Conservation (phyloP, 306 rosid species). For the Cucumis melo region DNA sequence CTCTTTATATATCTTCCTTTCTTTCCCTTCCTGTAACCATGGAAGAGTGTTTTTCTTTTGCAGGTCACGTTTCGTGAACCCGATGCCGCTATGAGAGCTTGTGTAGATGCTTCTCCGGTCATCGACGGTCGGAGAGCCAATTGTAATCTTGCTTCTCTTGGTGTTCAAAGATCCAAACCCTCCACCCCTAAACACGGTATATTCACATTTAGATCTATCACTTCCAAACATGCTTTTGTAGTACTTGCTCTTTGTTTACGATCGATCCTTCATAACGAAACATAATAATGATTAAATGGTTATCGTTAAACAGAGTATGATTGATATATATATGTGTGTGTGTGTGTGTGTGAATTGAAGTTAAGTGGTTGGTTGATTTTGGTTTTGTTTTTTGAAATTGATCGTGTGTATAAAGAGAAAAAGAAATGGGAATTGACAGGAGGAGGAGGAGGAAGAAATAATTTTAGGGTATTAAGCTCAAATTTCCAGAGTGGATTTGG, state of each 20-base stretch:
- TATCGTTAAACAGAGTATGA: too few species aligned
- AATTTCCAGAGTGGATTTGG: slow-evolving; percentile 72
- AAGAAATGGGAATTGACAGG: slow-evolving; percentile 5
- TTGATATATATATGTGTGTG: too few species aligned
- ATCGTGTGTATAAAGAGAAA: background rate
- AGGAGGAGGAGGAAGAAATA: slow-evolving; percentile 56
- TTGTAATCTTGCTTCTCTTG: slow-evolving; percentile 97
- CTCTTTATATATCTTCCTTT: too few species aligned
- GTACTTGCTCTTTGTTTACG: too few species aligned
- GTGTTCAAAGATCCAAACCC: slow-evolving; percentile 99
- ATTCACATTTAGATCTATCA: background rate
- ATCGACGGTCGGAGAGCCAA: slow-evolving; percentile 94
- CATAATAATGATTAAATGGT: too few species aligned
- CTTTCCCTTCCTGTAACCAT: background rate
- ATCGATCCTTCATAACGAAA: too few species aligned
- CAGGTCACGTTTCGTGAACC: slow-evolving; percentile 88
- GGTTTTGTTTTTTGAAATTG: too few species aligned
- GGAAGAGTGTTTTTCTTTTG: too few species aligned
- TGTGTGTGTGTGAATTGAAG: too few species aligned
- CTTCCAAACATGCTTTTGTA: too few species aligned
- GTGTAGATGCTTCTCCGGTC: slow-evolving; percentile 95
- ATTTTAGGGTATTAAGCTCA: slow-evolving; percentile 75
- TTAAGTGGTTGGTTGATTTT: too few species aligned
- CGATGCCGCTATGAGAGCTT: slow-evolving; percentile 96
- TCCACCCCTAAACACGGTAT: slow-evolving; percentile 89